A percentile compares a stretch with the other conserved stretches of the same genome.
These are phyloP conservation scores for Lasiodiplodia sp. DNA, from an alignment of 2,329 filamentous ascomycete species.

Conservation along the genomic window DNA sequence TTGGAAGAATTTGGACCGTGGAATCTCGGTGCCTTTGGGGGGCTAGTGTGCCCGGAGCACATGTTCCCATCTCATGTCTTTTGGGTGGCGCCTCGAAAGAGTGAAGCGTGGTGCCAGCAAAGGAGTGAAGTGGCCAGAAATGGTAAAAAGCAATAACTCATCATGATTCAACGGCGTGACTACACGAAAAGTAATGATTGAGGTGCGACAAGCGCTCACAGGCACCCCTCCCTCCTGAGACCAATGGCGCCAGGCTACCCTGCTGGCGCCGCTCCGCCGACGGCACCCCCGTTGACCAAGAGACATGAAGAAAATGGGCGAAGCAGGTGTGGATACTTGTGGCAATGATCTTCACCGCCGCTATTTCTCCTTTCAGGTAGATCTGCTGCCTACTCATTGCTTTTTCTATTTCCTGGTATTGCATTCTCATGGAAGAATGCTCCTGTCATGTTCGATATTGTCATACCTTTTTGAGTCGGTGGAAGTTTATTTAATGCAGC, in stretches of 20 bases:
- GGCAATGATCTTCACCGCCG: conserved; percentile 6
- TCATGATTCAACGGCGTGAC: conserved; percentile 10
- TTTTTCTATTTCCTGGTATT: not conserved
- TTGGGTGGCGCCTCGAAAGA: not conserved
- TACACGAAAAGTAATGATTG: conserved; percentile 11
- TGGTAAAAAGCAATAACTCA: conserved; percentile 4
- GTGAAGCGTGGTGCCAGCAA: not conserved
- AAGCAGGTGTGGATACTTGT: not conserved
- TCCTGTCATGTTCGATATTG: not conserved
- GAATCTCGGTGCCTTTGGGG: not conserved
- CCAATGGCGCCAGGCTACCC: not conserved
- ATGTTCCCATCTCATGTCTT: not conserved
- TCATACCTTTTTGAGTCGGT: not conserved
- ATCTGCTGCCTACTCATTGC: not conserved
- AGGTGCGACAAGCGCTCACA: not conserved
- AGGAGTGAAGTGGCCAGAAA: not conserved
- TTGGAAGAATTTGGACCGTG: not conserved
- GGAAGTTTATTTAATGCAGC: not conserved
- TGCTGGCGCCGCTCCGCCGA: not conserved
- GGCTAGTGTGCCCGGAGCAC: not conserved
- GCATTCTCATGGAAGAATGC: not conserved
- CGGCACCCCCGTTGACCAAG: not conserved
- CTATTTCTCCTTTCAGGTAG: not conserved
- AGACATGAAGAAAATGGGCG: not conserved
- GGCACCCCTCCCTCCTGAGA: not conserved